phyloP scores from a whole-genome alignment of 1,284 basidiomycete species.

The Amylostereum areolatum region DNA sequence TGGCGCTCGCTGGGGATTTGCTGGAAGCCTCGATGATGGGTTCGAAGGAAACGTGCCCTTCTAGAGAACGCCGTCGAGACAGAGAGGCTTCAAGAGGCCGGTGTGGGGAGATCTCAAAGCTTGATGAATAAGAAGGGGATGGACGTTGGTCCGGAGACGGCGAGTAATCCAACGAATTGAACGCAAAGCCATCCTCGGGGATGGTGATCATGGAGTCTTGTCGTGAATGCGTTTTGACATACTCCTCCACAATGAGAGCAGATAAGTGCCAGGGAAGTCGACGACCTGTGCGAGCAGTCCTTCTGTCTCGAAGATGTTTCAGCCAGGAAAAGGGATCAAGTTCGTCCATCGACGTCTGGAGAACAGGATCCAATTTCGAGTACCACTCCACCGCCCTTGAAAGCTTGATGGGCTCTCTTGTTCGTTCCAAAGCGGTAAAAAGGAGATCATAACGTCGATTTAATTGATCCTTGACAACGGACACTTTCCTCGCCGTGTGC shows the following conservation, averaged over 20 bases:
- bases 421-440: slow-evolving; percentile 29
- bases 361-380: slow-evolving; percentile 34
- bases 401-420: slow-evolving; percentile 34
- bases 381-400: slow-evolving; percentile 55
- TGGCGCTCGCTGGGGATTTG: slow-evolving; percentile 28
- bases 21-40: slow-evolving; percentile 24
- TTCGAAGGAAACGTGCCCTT: slow-evolving; percentile 38
- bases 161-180: slow-evolving; percentile 26
- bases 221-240: slow-evolving; percentile 32
- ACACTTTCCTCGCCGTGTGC: slow-evolving; percentile 56
- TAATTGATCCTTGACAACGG: slow-evolving; percentile 60
- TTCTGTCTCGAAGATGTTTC: slow-evolving; percentile 51
- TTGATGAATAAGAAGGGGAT: slow-evolving; percentile 23
- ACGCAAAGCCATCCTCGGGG: slow-evolving; percentile 28
- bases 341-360: slow-evolving; percentile 46
- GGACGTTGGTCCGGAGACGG: slow-evolving; percentile 15
- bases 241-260: slow-evolving; percentile 63
- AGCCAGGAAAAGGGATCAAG: slow-evolving; percentile 68
- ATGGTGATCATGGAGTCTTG: slow-evolving; percentile 39
- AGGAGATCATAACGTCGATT: slow-evolving; percentile 55
- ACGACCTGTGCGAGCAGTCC: slow-evolving; percentile 21
- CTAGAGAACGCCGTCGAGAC: slow-evolving; percentile 34
- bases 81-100: slow-evolving; percentile 37
- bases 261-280: slow-evolving; percentile 57
- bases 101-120: slow-evolving; percentile 19